Base-by-base conservation (phyloP, 2,329 filamentous ascomycete species). In the Penicillium sp. region DNA sequence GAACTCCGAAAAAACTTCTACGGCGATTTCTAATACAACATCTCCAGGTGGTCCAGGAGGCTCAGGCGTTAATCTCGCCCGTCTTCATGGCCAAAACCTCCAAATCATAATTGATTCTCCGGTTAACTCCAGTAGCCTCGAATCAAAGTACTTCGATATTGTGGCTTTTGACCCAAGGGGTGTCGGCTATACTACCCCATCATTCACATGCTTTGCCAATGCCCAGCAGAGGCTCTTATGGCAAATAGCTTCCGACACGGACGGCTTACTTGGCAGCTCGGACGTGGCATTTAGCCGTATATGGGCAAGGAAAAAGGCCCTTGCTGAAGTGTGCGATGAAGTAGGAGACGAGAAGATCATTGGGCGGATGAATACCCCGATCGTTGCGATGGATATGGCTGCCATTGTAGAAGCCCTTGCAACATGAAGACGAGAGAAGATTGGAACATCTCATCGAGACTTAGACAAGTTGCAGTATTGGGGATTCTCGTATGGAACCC, bases 401-500 rank as follows among this genome's bases (percentile, higher is more conserved):
- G 33, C 33, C 16, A 16, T 37, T 37, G 33, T 8, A n/a, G 33
- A 37, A 37, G 33, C 33, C 16, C 33, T 37, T 37, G 8, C 33
- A 8, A 8, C 1, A n/a, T 37, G 33, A 16, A 16, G 14, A n/a
- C 3, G 6, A 35, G 16, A 35, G 14, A 16, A 4, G 33, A 35
- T 5, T 8, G 33, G 16, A 8, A 35, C n/a, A 2, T n/a, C 14
- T 5, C 14, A 35, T 35, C 33, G 2, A 8, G 33, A n/a, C 2
- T 35, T 5, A 16, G 3, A 35, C 9, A 35, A 35, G 33, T 7
- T n/a, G 14, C 33, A 35, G 4, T 35, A 37, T 37, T 37, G 33
- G 33, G 33, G 33, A 9, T 37, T 37, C 7, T 37, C 33, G 4
- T 84, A 84, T 57, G 78, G 78, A 5, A 79, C 76, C 0, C 68